Evolutionary conservation across 169 alveolate genomes (phyloP).

Genomic region (Cryptosporidium tyzzeri): DNA sequence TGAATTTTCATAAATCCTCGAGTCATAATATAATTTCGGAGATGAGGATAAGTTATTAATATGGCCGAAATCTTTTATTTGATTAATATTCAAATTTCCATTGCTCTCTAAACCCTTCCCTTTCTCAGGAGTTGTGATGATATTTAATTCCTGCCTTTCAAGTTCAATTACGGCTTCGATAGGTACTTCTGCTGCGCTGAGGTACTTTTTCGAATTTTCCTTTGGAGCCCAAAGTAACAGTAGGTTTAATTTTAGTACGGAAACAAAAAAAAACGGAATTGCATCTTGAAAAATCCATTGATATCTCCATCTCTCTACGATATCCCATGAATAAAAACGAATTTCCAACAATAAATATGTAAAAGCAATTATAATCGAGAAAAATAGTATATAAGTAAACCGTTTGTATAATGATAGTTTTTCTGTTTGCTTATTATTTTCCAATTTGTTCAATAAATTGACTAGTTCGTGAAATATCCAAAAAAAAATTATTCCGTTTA

Average conservation of each 20-base stretch:
- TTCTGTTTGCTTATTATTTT: conserved; percentile 25
- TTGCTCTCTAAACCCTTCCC: background rate
- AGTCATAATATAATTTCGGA: background rate
- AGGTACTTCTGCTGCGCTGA: conserved; percentile 27
- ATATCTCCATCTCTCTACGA: conserved; percentile 38
- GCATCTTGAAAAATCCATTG: conserved; percentile 70
- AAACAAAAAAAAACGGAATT: conserved; percentile 16
- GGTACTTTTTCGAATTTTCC: conserved; percentile 40
- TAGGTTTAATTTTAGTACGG: conserved; percentile 2
- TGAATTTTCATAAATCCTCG: background rate
- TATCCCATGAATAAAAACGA: conserved; percentile 3
- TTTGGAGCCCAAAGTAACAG: conserved; percentile 23
- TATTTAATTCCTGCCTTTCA: conserved; percentile 2
- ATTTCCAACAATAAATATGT: conserved; percentile 26
- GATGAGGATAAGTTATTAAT: background rate
- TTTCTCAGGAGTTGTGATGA: background rate
- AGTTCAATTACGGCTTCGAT: conserved; percentile 22
- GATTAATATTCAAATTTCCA: background rate
- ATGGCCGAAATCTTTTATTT: background rate
- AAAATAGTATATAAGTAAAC: conserved; percentile 3
- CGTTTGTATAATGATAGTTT: conserved; percentile 30
- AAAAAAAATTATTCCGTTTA: conserved; percentile 35
- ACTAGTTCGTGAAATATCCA: conserved; percentile 58
- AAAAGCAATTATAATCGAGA: background rate
- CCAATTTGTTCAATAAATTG: background rate